phyloP scores from a whole-genome alignment of 2,329 filamentous ascomycete genomes.

The Fusarium veterinarium region DNA sequence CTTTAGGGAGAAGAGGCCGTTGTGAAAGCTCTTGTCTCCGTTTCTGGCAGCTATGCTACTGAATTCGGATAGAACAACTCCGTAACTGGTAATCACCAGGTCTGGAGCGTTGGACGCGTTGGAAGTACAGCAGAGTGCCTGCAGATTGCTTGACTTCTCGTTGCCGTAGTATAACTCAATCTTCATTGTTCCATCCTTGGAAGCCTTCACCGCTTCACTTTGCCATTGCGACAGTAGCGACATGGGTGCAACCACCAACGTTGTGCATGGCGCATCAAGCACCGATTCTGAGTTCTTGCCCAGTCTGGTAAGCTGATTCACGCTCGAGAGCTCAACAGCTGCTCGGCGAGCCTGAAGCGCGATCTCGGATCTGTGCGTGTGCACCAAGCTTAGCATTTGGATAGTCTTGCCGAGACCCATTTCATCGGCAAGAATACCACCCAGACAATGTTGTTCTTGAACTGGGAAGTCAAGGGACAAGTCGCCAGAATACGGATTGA shows the following conservation, averaged over 20 bases:
- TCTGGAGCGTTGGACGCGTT: slow-evolving; percentile 84
- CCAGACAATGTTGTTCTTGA: slow-evolving; percentile 94
- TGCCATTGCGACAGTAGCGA: slow-evolving; percentile 97
- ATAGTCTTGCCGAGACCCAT: slow-evolving; percentile 99
- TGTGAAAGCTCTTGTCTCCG: slow-evolving; percentile 72
- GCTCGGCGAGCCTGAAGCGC: slow-evolving; percentile 53
- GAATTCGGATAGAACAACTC: slow-evolving; percentile 90
- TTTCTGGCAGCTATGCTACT: slow-evolving; percentile 73
- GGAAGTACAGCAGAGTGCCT: slow-evolving; percentile 78
- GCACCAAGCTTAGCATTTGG: slow-evolving; percentile 94
- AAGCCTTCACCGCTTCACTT: slow-evolving; percentile 92
- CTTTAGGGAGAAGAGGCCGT: slow-evolving; percentile 87
- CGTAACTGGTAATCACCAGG: slow-evolving; percentile 94
- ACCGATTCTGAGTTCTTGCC: slow-evolving; percentile 67
- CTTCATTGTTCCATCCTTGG: slow-evolving; percentile 83
- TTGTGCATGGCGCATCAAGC: slow-evolving; percentile 84
- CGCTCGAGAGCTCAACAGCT: slow-evolving; percentile 51
- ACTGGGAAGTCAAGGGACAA: slow-evolving; percentile 90
- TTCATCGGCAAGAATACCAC: slow-evolving; percentile 93
- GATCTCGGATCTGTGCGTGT: slow-evolving; percentile 77
- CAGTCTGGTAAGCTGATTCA: slow-evolving; percentile 72
- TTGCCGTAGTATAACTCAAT: slow-evolving; percentile 91
- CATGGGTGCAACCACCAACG: slow-evolving; percentile 95
- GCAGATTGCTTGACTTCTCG: slow-evolving; percentile 84
- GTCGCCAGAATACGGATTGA: slow-evolving; percentile 97